Base-by-base conservation (phyloP, 306 rosid species). In the Corylus heterophylla region DNA sequence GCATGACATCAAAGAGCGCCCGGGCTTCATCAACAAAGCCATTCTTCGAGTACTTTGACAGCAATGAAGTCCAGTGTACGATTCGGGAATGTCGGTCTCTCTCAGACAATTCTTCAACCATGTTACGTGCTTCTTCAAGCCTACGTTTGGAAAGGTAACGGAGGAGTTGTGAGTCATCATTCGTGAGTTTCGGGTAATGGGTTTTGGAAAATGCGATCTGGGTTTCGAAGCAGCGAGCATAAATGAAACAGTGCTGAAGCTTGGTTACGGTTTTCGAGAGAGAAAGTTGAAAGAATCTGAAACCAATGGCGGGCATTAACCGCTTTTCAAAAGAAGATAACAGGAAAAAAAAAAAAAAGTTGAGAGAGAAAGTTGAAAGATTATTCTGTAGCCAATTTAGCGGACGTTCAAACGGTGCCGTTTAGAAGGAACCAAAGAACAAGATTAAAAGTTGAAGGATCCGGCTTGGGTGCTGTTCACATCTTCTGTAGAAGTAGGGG, bases 51-150 rank as follows among this genome's bases (percentile, higher is more conserved):
- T 56, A 88, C 73, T 78, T 85, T 0, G 91, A 82, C 72, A 92
- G 86, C 63, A 90, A 49, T 8, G 89, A 83, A 61, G 97, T 90
- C 88, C 90, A 89, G 12, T 75, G 82, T 54, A 89, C 86, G 50
- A 90, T 69, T 12, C 84, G 82, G 67, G 74, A 64, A 54, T 79
- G 89, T 39, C 55, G 76, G 69, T 71, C 86, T 74, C 84, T 73
- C 2, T 18, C 52, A 48, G 88, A 76, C 74, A 72, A 79, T 39
- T 66, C 58, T 17, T 79, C 90, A 47, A 89, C 88, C 52, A 86
- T 58, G 13, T 67, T 71, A 74, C 85, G 90, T 42, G 96, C 96
- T 47, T 92, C 89, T 12, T 20, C 77, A 64, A 80, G 77, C 54
- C 77, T 69, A 2, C 76, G 71, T 14, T 48, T 85, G 6, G 82